Evolutionary conservation across 2,329 filamentous ascomycete species (phyloP), one percentile per base, ranked within the genome.

Genomic region (Bisporella sp.): DNA sequence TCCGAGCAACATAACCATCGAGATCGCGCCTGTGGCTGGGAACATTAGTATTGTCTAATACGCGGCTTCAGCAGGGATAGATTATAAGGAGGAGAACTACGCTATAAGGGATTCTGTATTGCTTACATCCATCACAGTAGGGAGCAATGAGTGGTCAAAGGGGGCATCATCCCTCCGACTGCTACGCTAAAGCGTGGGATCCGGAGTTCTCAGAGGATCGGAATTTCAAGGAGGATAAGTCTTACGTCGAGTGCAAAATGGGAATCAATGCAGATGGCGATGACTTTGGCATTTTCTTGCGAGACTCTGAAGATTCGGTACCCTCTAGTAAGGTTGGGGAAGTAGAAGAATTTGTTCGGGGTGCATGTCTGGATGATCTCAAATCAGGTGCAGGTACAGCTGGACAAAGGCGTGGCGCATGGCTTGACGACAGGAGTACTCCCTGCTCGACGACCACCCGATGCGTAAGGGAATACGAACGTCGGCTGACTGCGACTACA

Each of bases 381-480:
- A 31, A 32, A n/a, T 41, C 6, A 29, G 29, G 32, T 1, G 40
- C 5, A 5, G 45, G 45, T 8, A 7, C 13, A 5, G 50, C 50
- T 5, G 46, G 46, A 13, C 11, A 11, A 11, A 12, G 30, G 37
- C 47, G 41, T 12, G 28, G n/a, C 6, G 33, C 29, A 4, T 52
- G 50, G 50, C 41, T 52, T 13, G 46, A 52, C 31, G 50, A 52
- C 8, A 48, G 50, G 28, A 39, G 4, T 41, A 2, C 13, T 45
- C 7, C n/a, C n/a, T 5, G 37, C 12, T 46, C 41, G n/a, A 41
- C 42, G 13, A 11, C 29, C 31, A 31, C 31, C 13, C 13, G 29
- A 39, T 3, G 40, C 28, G 37, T 31, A 13, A 48, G 48, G 42
- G 11, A 42, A 3, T 41, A 52, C 46, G 29, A 52, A 37, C 48